Evolutionary conservation across 169 alveolate species (phyloP).

Genomic region (Eimeria falciformis): DNA sequence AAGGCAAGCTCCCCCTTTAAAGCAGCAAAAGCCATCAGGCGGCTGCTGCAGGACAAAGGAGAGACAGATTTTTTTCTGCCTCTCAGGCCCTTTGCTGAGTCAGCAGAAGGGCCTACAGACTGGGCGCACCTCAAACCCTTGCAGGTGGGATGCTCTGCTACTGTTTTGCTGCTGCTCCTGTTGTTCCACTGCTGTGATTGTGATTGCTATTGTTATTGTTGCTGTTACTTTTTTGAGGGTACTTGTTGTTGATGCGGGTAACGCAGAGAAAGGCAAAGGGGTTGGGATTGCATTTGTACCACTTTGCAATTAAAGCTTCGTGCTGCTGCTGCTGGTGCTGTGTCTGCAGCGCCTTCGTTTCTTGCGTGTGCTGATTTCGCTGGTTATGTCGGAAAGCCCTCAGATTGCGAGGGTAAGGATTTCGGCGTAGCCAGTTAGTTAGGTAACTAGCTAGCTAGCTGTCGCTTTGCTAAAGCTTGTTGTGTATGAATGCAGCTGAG

Average conservation of each 20-base stretch:
- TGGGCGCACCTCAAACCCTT: slow-evolving; percentile 9
- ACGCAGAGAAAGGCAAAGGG: no score
- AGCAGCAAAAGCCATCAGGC: neutral
- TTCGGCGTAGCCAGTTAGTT: neutral
- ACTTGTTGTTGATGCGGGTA: no score
- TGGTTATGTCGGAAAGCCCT: slow-evolving; percentile 45
- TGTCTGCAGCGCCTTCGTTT: slow-evolving; percentile 31
- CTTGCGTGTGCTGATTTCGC: slow-evolving; percentile 34
- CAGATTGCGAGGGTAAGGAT: slow-evolving; percentile 27
- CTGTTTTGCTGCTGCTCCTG: neutral
- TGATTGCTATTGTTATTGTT: neutral
- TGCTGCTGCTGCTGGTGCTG: neutral
- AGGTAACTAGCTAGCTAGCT: neutral
- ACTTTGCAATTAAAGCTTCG: no score
- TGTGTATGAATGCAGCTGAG: no score
- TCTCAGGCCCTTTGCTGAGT: slow-evolving; percentile 4
- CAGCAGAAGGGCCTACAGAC: slow-evolving; percentile 1
- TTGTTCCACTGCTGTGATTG: neutral
- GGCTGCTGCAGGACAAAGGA: slow-evolving; percentile 33
- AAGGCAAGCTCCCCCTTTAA: neutral
- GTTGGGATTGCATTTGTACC: no score
- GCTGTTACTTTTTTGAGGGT: no score
- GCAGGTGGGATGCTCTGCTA: neutral
- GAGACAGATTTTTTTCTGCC: neutral
- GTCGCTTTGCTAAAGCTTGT: no score